Conservation (phyloP, 257 asterid genomes). For the Rubia yunnanensis region DNA sequence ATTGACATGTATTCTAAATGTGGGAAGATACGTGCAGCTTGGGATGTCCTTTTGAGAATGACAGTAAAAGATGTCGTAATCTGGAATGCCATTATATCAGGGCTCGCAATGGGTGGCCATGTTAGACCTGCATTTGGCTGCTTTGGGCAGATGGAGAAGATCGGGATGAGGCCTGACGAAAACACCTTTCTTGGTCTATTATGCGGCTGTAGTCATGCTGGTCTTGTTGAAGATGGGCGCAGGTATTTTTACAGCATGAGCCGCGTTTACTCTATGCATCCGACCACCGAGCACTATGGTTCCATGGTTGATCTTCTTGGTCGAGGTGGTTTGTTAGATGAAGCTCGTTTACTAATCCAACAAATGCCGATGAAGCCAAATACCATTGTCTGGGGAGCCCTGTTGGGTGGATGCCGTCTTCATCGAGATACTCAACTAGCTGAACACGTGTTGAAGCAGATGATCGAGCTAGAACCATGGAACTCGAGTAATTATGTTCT, state of each 20-base stretch:
- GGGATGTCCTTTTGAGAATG: conserved; percentile 30
- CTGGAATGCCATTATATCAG: conserved; percentile 33
- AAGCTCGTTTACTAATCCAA: conserved; percentile 26
- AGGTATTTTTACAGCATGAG: conserved; percentile 25
- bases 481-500: conserved; percentile 36
- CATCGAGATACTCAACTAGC: conserved; percentile 38
- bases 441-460: conserved; percentile 26
- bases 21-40: conserved; percentile 28
- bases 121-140: conserved; percentile 31
- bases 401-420: conserved; percentile 40
- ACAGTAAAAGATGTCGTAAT: conserved; percentile 30
- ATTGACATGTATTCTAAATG: conserved; percentile 42
- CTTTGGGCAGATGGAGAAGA: conserved; percentile 28
- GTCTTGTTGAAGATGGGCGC: conserved; percentile 41
- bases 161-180: conserved; percentile 31
- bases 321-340: conserved; percentile 33
- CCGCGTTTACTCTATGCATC: conserved; percentile 18
- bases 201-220: conserved; percentile 44
- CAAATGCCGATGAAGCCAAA: conserved; percentile 38
- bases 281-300: conserved; percentile 35
- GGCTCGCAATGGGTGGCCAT: conserved; percentile 40
- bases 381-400: conserved; percentile 43
- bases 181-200: conserved; percentile 43
- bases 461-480: conserved; percentile 39
- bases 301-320: conserved; percentile 50